Base-by-base conservation (phyloP, 2,329 filamentous ascomycete species). In the Colletotrichum caudatum region DNA sequence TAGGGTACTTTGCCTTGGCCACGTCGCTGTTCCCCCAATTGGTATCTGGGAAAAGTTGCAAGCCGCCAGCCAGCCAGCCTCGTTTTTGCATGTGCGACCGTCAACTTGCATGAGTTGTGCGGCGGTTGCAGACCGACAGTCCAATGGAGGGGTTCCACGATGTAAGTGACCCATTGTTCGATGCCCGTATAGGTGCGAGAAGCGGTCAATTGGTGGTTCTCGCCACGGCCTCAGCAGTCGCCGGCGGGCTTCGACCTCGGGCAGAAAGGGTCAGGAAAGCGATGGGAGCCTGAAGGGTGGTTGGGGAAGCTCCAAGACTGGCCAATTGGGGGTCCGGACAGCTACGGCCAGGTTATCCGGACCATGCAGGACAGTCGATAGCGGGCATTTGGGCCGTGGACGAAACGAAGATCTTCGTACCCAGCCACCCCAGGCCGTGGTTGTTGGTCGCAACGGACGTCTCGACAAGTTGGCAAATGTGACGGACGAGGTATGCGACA, bases 71-170 rank as follows among this genome's bases (percentile, higher is more conserved):
- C 37, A 16, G 37, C 51, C 69, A 71, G 70, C 66, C 70, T 71
- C 67, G 33, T 66, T 64, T 64, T 71, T 61, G 70, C 70, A 71
- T 70, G 66, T 71, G 70, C 62, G 70, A 72, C 61, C 20, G 57
- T 53, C 50, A 35, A 65, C 61, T 61, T 71, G 70, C 70, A 72
- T 72, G 44, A 62, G 66, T 58, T 61, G 66, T 66, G 61, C 66
- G 33, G 65, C 51, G 70, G 48, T 62, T 71, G 70, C 66, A 71
- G 60, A 60, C 60, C 5, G 66, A 62, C 57, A 59, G 66, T 61
- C 70, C 70, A 72, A 81, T 81, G 71, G 66, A 73, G 54, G 56
- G 69, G 71, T 73, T 78, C 78, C 79, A 81, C 79, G 79, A 81
- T 74, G 76, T 75, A 72, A 72, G 41, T 35, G 66, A 68, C 56